Conservation (phyloP, 1,139 yeast species). For the Sporopachydermia cereana region DNA sequence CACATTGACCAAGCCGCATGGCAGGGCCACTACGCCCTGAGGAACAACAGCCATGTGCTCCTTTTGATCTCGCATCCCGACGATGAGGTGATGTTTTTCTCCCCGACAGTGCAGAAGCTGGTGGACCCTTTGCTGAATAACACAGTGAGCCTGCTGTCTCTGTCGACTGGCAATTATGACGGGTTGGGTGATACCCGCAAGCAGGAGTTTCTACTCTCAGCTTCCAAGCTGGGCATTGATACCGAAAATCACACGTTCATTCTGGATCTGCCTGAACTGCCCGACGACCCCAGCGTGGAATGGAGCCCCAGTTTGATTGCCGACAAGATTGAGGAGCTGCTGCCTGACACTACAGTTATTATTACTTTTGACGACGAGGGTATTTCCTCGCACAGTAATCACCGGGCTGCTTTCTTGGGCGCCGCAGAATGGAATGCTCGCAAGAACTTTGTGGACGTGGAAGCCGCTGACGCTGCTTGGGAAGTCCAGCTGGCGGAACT, state of each 20-base stretch:
- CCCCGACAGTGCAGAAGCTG: constrained; percentile 60
- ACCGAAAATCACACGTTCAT: constrained; percentile 34
- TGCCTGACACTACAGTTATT: constrained; percentile 29
- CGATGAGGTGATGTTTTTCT: constrained; percentile 96
- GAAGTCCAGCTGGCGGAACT: background rate
- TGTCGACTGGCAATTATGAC: constrained; percentile 68
- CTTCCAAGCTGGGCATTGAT: constrained; percentile 44
- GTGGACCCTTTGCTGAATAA: constrained; percentile 38
- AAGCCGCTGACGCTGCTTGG: constrained; percentile 9
- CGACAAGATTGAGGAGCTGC: constrained; percentile 18
- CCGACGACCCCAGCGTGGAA: constrained; percentile 58
- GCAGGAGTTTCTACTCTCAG: constrained; percentile 47
- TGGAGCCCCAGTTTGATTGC: constrained; percentile 50
- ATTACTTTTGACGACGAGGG: constrained; percentile 79
- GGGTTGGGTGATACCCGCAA: constrained; percentile 57
- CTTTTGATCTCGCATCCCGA: constrained; percentile 91
- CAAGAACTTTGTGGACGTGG: constrained; percentile 8
- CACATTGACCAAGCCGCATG: background rate
- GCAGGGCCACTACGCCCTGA: background rate
- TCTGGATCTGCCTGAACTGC: constrained; percentile 34
- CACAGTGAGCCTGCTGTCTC: constrained; percentile 48
- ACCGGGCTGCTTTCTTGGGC: constrained; percentile 53
- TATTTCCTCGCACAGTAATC: constrained; percentile 81
- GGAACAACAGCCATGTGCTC: constrained; percentile 15
- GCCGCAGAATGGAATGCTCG: constrained; percentile 27